These are phyloP conservation scores for Dendrobium nobile DNA, from an alignment of 106 monocot genomes.

Conservation along the genomic window DNA sequence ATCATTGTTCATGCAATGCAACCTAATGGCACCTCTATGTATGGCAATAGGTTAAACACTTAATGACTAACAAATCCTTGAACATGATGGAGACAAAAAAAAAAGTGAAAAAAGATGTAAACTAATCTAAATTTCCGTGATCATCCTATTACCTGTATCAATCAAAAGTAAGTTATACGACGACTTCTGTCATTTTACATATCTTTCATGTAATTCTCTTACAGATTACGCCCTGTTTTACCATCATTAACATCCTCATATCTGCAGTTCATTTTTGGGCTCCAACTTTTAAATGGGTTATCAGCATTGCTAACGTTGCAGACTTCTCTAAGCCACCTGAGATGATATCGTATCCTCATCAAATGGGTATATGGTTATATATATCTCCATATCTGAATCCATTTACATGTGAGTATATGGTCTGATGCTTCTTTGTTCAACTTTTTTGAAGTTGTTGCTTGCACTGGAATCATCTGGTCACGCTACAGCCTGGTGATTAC, in stretches of 20 bases:
- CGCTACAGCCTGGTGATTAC: conserved; percentile 82
- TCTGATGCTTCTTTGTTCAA: conserved; percentile 8
- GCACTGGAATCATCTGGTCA: conserved; percentile 79
- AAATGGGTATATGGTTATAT: conserved; percentile 43
- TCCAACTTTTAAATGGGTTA: conserved; percentile 92
- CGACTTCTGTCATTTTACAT: neutral
- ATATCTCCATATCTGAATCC: neutral
- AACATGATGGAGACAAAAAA: too few relatives aligned
- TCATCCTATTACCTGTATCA: too few relatives aligned
- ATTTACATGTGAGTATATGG: neutral
- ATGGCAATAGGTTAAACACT: too few relatives aligned
- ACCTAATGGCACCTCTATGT: too few relatives aligned
- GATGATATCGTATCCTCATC: conserved; percentile 80
- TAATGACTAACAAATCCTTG: too few relatives aligned
- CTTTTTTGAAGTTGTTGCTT: conserved; percentile 53
- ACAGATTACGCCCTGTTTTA: neutral
- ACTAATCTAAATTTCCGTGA: too few relatives aligned
- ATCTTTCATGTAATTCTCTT: neutral
- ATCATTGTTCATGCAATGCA: too few relatives aligned
- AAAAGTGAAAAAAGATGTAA: too few relatives aligned
- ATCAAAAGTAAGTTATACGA: too few relatives aligned
- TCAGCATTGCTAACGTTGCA: conserved; percentile 80
- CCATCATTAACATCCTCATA: neutral
- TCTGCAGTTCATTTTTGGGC: conserved; percentile 93
- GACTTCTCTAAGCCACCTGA: conserved; percentile 81